A percentile compares a stretch with the other conserved stretches of the same genome.
phyloP scores from a whole-genome alignment of 208 protist genomes.

The Histomonas meleagridis region DNA sequence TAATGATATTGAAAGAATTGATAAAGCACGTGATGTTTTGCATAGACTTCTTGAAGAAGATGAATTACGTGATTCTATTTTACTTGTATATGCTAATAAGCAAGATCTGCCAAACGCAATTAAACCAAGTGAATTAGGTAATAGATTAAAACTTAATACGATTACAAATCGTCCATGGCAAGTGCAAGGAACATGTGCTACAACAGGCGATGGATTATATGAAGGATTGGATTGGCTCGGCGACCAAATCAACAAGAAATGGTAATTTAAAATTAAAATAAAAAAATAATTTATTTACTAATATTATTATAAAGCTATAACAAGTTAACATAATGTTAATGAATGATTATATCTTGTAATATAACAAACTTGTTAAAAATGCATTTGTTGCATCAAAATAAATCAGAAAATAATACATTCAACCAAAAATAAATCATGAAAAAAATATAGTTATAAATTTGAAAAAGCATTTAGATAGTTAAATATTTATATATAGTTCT shows the following conservation, averaged over 20 bases:
- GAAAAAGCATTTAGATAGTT: too few species aligned
- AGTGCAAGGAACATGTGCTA: constrained; percentile 80
- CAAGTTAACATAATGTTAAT: too few species aligned
- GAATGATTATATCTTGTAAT: too few species aligned
- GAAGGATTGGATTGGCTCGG: constrained; percentile 87
- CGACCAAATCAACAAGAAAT: constrained; percentile 2
- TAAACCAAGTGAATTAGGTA: constrained; percentile 78
- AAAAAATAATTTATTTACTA: too few species aligned
- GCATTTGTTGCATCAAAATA: too few species aligned
- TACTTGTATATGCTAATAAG: constrained; percentile 98
- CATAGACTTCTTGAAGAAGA: constrained; percentile 82
- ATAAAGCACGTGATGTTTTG: constrained; percentile 48
- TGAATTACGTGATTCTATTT: constrained; percentile 76
- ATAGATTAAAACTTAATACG: constrained; percentile 76
- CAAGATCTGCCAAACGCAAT: constrained; percentile 93
- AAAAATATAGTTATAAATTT: too few species aligned
- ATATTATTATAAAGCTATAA: too few species aligned
- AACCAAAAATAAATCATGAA: too few species aligned
- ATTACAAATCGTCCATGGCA: constrained; percentile 77
- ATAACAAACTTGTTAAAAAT: too few species aligned
- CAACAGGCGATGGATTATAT: constrained; percentile 79
- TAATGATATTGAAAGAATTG: constrained; percentile 76
- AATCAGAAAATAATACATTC: too few species aligned
- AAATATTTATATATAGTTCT: too few species aligned
- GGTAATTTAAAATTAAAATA: too few species aligned